phyloP scores from a whole-genome alignment of 805 yeast species.

The Saccharomycopsis sp. region DNA sequence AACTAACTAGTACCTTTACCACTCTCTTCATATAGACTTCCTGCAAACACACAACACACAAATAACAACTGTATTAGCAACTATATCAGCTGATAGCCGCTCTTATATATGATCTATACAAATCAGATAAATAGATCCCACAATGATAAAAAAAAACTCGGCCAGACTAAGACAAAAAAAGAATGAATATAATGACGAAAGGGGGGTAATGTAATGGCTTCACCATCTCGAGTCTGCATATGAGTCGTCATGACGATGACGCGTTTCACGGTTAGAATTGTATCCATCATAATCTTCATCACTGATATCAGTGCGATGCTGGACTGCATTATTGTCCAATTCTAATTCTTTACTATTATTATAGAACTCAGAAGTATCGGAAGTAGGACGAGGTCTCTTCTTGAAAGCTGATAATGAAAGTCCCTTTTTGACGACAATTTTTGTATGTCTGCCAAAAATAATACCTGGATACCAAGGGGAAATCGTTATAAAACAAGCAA shows the following conservation, averaged over 20 bases:
- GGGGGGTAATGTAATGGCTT: not conserved
- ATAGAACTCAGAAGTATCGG: not conserved
- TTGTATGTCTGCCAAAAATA: conserved; percentile 35
- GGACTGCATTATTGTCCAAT: not conserved
- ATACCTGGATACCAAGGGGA: conserved; percentile 57
- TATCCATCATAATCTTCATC: not conserved
- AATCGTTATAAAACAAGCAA: conserved; percentile 42
- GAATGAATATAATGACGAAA: too few relatives aligned
- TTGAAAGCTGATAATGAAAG: not conserved
- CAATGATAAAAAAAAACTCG: not conserved
- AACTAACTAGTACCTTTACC: too few relatives aligned
- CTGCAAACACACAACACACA: too few relatives aligned
- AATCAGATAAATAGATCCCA: too few relatives aligned
- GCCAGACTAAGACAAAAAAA: too few relatives aligned
- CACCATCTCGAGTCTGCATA: not conserved
- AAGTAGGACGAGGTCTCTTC: not conserved
- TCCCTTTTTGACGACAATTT: conserved; percentile 23
- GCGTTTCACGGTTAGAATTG: not conserved
- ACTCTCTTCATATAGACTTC: too few relatives aligned
- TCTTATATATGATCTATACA: too few relatives aligned
- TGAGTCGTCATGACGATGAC: not conserved
- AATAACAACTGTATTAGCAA: not conserved
- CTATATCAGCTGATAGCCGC: too few relatives aligned
- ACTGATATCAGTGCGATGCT: not conserved
- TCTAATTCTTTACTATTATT: not conserved